Percentiles rank a stretch among this genome's conserved stretches.
phyloP scores from a whole-genome alignment of 495 filamentous ascomycete species.

The Neurospora sp. region DNA sequence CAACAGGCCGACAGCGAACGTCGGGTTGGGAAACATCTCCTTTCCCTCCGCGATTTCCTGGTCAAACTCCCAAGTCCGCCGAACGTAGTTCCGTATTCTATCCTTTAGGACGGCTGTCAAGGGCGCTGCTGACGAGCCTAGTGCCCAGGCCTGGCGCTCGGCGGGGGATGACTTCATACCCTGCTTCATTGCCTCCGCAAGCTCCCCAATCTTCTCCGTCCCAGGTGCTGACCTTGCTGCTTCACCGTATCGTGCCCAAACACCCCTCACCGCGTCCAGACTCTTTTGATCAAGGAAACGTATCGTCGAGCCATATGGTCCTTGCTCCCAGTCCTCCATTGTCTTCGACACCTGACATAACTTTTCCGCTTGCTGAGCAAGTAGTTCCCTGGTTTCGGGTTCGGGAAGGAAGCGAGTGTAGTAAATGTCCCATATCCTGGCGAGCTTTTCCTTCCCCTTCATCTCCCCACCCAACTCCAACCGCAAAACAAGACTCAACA shows the following conservation, averaged over 20 bases:
- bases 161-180: not conserved
- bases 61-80: not conserved
- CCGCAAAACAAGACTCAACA: conserved; percentile 37
- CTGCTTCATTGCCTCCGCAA: not conserved
- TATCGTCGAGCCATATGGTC: conserved; percentile 24
- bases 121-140: not conserved
- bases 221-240: not conserved
- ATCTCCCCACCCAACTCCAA: not conserved
- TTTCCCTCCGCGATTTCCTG: not conserved
- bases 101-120: not conserved
- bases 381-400: conserved; percentile 17
- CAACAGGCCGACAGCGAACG: conserved; percentile 14
- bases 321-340: conserved; percentile 23
- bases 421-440: conserved; percentile 43
- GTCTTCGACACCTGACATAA: not conserved
- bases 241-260: conserved; percentile 26
- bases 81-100: not conserved
- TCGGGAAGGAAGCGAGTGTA: conserved; percentile 40
- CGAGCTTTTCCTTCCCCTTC: not conserved
- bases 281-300: conserved; percentile 26
- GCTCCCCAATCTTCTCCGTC: not conserved
- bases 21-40: conserved; percentile 23
- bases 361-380: conserved; percentile 26
- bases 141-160: not conserved
- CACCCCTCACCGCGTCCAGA: conserved; percentile 19